Evolutionary conservation across 2,329 filamentous ascomycete genomes (phyloP).

Genomic region (Cordyceps fumosorosea): DNA sequence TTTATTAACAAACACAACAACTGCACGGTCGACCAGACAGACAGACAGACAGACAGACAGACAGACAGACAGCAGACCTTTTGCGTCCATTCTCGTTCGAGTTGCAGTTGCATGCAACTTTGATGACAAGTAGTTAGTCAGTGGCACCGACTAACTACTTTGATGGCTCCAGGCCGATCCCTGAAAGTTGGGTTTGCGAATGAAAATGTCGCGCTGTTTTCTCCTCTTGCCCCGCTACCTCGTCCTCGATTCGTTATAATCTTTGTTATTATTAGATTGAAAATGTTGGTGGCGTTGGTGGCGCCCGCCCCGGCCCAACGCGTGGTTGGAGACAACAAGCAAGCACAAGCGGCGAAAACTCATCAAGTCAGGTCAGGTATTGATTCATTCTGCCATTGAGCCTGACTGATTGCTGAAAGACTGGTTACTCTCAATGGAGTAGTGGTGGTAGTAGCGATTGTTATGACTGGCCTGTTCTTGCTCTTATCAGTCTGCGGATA

Average conservation of each 20-base stretch:
- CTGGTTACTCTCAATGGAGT: no score
- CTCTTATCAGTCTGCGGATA: no score
- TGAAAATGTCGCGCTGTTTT: conserved; percentile 2
- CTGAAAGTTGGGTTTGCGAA: not conserved
- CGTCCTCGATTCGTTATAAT: not conserved
- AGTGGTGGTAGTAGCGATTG: no score
- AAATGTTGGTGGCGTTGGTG: conserved; percentile 2
- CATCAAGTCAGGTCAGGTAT: no score
- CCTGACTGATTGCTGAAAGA: no score
- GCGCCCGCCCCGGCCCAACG: not conserved
- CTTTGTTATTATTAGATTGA: not conserved
- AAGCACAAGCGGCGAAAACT: not conserved
- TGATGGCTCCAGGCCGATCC: not conserved
- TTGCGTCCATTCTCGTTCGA: not conserved
- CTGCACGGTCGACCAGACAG: no score
- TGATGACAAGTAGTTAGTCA: not conserved
- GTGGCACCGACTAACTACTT: not conserved
- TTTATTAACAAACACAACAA: no score
- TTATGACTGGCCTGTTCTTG: no score
- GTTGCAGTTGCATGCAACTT: not conserved
- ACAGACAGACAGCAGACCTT: not conserved
- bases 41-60: not conserved
- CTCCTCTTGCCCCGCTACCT: not conserved
- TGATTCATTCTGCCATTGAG: not conserved
- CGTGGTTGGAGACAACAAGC: not conserved